Evolutionary conservation across 2,329 filamentous ascomycete genomes (phyloP), one percentile per base, ranked within the genome.

Genomic region (Seiridium cupressi): DNA sequence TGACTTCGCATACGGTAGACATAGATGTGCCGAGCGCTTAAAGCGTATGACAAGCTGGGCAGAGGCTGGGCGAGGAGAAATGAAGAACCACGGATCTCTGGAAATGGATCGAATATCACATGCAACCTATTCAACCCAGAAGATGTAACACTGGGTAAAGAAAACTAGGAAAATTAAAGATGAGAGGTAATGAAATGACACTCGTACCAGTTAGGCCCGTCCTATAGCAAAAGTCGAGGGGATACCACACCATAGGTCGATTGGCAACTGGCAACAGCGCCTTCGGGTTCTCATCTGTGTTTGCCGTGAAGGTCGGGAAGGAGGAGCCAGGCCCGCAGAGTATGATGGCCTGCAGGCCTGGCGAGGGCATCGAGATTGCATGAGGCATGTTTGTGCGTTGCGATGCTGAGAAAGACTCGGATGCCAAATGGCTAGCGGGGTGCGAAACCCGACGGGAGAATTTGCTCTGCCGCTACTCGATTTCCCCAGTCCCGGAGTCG

Each of bases 161-260:
- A 26, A 26, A 26, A 26, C 18, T 26, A 26, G 18, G 18, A 26
- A 26, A 26, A 2, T 26, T 26, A 26, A 26, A 51, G 10, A 40
- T n/a, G 11, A 10, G 18, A 35, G 10, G 38, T 9, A 13, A 8
- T 6, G 26, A 18, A 4, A 13, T 13, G 35, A 7, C 26, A 11
- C 13, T 35, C 84, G 74, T 74, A 91, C 89, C 82, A 69, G 88
- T 90, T 65, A 93, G 86, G 66, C 91, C 91, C 73, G 89, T 91
- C 44, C 91, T 86, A 70, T 92, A 90, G 75, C 91, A 94, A 77
- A 92, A 94, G 69, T 94, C 91, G 46, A 95, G 84, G 5, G 91
- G 89, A 73, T 95, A 95, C 90, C 92, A 94, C 51, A 95, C 89
- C 91, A 95, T 95, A 1, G 91, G 91, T 66, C 91, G 79, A 73